Evolutionary conservation across 2,329 filamentous ascomycete species (phyloP), one percentile per base, ranked within the genome.

Genomic region (Ophiocordyceps robertsii): DNA sequence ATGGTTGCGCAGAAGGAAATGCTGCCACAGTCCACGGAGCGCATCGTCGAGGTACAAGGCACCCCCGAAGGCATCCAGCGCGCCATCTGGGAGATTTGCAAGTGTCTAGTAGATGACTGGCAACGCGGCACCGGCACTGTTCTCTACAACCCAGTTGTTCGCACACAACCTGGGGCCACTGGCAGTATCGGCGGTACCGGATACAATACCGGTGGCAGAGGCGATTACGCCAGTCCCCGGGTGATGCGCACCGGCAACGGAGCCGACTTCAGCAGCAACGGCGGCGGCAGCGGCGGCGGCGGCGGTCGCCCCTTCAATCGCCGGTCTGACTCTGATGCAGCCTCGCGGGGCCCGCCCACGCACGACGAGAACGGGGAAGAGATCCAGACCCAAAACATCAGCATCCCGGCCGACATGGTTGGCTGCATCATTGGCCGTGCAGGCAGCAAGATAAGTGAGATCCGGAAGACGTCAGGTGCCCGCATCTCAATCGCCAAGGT

Each of bases 1-100:
- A 98, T 98, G 92, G 89, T 98, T 39, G 92, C 92, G 35, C 92
- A 98, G 66, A 98, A 98, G 69, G 92, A 98, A 58, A 98, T 98
- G 92, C 80, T 98, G 8, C 92, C 92, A 31, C 92, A 98, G 64
- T 98, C 92, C 6, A 98, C 92, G 30, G 92, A 98, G 70, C 84
- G 92, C 50, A 89, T 98, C 54, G 92, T 98, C 50, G 92, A 98
- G 61, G 83, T 98, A 38, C 89, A 95, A 62, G 92, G 92, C 53
- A 90, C 84, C 16, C 89, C 92, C 14, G 88, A 94, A 43, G 89
- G 90, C 46, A 94, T 98, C 55, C 88, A 95, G 66, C 88, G 89
- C 60, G 90, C 92, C 48, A 75, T 95, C 43, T 96, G 92, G 92
- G 92, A 98, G 63, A 98, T 98, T 57, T 92, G 87, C 71, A 96